Percentiles rank a stretch among this genome's conserved stretches.
Conservation (phyloP, 2,329 filamentous ascomycete species). For the Trichoderma sp. region DNA sequence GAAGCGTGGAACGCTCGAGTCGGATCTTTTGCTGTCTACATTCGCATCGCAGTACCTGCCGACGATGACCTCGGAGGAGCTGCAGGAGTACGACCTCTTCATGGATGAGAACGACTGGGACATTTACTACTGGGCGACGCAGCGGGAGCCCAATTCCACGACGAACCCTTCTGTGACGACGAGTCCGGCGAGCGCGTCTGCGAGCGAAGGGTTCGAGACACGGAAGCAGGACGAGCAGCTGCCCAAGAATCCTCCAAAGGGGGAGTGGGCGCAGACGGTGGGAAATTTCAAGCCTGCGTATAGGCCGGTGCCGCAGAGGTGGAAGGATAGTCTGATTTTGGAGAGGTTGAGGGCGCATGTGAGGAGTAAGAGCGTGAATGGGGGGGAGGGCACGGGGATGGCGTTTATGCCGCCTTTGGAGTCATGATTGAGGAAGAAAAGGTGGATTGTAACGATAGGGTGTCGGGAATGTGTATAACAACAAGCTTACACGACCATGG, state of each 20-base stretch:
- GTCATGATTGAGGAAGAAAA: not conserved
- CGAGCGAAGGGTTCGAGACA: not conserved
- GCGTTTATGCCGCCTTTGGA: slow-evolving; percentile 55
- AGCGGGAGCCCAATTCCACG: slow-evolving; percentile 57
- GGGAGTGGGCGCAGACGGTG: slow-evolving; percentile 96
- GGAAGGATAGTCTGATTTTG: slow-evolving; percentile 80
- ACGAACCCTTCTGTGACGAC: slow-evolving; percentile 35
- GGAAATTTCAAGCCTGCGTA: slow-evolving; percentile 94
- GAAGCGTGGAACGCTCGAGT: slow-evolving; percentile 93
- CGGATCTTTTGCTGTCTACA: slow-evolving; percentile 91
- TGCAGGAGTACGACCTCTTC: slow-evolving; percentile 84
- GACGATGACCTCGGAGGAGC: slow-evolving; percentile 68
- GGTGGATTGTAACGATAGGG: not conserved
- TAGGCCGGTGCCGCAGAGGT: slow-evolving; percentile 79
- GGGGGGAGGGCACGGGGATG: slow-evolving; percentile 46
- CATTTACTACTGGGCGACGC: slow-evolving; percentile 99
- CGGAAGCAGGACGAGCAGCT: slow-evolving; percentile 30
- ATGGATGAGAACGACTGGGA: slow-evolving; percentile 99
- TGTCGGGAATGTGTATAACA: not conserved
- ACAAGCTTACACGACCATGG: not conserved
- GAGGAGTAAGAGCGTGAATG: slow-evolving; percentile 50
- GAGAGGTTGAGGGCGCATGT: slow-evolving; percentile 77
- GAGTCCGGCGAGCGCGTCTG: slow-evolving; percentile 28
- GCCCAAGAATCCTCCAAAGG: slow-evolving; percentile 42
- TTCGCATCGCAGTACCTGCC: slow-evolving; percentile 80